Base-by-base conservation (phyloP, 345 rosid genomes). In the Eucalyptus curtisii region DNA sequence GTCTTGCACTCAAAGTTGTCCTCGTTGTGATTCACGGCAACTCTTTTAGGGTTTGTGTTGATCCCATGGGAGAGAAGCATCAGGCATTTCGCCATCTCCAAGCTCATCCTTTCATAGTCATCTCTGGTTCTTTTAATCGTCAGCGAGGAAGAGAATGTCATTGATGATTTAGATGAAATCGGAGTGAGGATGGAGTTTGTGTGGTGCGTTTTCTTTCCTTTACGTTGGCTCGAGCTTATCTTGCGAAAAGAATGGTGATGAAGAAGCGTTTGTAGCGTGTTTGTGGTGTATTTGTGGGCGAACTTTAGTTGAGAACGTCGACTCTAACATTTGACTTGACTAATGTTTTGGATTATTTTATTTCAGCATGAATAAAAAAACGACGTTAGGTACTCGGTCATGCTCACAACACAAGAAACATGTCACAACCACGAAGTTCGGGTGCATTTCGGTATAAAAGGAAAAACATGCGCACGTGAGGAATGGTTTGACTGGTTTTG, bases 41-140 rank as follows among this genome's bases (percentile, higher is more conserved):
- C 59, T 5, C 3, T 27, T 25, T 31, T 22, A 5, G 45, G 25
- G 25, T 79, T 64, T 10, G 76, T 6, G 49, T 68, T 33, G 27
- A 86, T 86, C 50, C 90, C 88, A 44, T 49, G 90, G 7, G 92
- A 91, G 24, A 92, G 86, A 3, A 92, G 44, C 71, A 90, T 92
- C 93, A 96, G 91, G 86, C 96, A 96, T 17, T 87, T 94, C 15
- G 95, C 98, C 90, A 92, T 91, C 87, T 92, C 92, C 87, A 91
- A n/a, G 49, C 86, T 86, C 16, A 52, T 91, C 57, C 55, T 84
- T 81, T 87, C 94, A 3, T 20, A 52, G 19, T 89, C 87, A 66
- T 90, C 93, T 89, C 91, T 93, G 55, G 66, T 90, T 93, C 93
- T 95, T 92, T 94, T 93, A 93, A 92, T 92, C 25, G 37, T 64